These are phyloP conservation scores for Tetraselmis chui DNA, from an alignment of 139 green algal species.

Conservation along the genomic window DNA sequence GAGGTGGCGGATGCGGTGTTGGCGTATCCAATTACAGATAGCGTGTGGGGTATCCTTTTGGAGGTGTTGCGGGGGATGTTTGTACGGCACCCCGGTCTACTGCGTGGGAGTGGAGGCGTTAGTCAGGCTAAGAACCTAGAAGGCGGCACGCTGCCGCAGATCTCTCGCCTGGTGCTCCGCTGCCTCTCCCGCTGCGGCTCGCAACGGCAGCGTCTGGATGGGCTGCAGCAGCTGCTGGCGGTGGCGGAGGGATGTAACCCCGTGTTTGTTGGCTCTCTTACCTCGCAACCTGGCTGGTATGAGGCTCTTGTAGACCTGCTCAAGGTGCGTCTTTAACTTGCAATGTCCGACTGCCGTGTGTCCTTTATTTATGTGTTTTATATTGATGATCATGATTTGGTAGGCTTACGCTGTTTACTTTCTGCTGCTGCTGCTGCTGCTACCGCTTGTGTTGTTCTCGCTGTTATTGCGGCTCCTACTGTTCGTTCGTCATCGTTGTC, in stretches of 20 bases:
- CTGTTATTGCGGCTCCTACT: too few relatives aligned
- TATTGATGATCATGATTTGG: too few relatives aligned
- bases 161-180: background rate
- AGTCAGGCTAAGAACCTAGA: background rate
- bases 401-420: too few relatives aligned
- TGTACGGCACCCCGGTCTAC: background rate
- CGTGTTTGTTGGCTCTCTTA: constrained; percentile 10
- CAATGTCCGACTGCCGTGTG: too few relatives aligned
- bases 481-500: too few relatives aligned
- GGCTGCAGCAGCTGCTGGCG: constrained; percentile 10
- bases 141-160: background rate
- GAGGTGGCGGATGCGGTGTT: constrained; percentile 19
- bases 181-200: constrained; percentile 8
- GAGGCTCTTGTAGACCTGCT: constrained; percentile 32
- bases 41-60: constrained; percentile 21
- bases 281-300: constrained; percentile 22
- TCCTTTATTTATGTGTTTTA: too few relatives aligned
- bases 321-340: background rate
- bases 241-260: background rate
- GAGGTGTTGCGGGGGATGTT: constrained; percentile 23
- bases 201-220: constrained; percentile 15
- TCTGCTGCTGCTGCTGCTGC: too few relatives aligned
- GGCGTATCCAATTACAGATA: constrained; percentile 17
- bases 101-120: background rate
- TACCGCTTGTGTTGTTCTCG: too few relatives aligned